These are phyloP conservation scores for Candida tibetensis DNA, from an alignment of 805 yeast genomes.

Conservation along the genomic window DNA sequence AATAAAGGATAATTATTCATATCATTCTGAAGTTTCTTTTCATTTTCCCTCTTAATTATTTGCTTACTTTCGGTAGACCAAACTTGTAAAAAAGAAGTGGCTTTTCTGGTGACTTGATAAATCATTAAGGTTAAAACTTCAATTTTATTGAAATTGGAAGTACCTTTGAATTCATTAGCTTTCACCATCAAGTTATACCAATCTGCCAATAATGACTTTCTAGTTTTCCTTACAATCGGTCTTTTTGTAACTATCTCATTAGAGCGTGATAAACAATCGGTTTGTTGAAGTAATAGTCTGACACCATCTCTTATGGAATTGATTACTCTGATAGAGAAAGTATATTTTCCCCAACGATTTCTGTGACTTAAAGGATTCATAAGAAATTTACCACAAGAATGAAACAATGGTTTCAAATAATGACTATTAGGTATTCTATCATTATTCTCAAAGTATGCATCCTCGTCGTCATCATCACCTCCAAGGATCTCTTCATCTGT, in stretches of 20 bases:
- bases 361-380: conserved; percentile 58
- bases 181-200: conserved; percentile 78
- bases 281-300: conserved; percentile 56
- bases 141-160: conserved; percentile 55
- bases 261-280: conserved; percentile 73
- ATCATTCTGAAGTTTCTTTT: conserved; percentile 31
- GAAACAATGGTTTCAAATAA: conserved; percentile 56
- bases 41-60: conserved; percentile 38
- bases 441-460: conserved; percentile 21
- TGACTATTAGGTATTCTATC: conserved; percentile 34
- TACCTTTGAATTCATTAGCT: conserved; percentile 71
- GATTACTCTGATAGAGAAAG: conserved; percentile 55
- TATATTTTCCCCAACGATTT: conserved; percentile 37
- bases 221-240: conserved; percentile 57
- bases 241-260: conserved; percentile 64
- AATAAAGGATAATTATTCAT: conserved; percentile 47
- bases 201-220: conserved; percentile 71
- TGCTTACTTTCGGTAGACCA: conserved; percentile 67
- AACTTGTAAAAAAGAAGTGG: conserved; percentile 60
- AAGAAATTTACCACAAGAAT: conserved; percentile 64
- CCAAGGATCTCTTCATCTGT: conserved; percentile 19
- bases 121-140: conserved; percentile 62
- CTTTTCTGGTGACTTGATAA: conserved; percentile 63
- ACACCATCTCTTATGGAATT: conserved; percentile 76
- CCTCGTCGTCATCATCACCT: conserved; percentile 14